phyloP scores from a whole-genome alignment of 2,329 filamentous ascomycete genomes.

The Claviceps paspali region DNA sequence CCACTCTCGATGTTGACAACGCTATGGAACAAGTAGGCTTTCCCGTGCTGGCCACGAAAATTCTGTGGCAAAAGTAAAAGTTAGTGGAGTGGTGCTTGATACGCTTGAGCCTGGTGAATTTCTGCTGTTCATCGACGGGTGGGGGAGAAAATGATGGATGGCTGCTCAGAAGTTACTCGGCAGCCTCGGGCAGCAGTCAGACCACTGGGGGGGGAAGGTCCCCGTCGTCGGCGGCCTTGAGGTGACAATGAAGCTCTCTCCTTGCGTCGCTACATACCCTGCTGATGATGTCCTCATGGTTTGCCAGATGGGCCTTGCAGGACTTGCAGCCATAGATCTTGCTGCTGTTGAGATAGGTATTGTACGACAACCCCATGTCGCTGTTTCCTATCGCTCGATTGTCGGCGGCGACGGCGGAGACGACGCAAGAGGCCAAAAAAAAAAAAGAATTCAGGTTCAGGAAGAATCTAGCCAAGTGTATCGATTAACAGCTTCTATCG shows the following conservation, averaged over 20 bases:
- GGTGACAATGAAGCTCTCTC: not conserved
- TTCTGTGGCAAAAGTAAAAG: conserved; percentile 40
- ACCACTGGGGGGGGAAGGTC: no score
- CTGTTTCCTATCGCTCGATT: not conserved
- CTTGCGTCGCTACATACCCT: conserved; percentile 40
- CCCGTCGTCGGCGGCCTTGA: no score
- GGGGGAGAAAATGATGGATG: no score
- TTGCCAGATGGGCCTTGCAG: conserved; percentile 91
- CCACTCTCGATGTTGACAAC: conserved; percentile 83
- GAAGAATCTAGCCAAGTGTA: no score
- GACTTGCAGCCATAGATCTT: conserved; percentile 87
- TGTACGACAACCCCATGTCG: conserved; percentile 76
- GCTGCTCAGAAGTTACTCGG: no score
- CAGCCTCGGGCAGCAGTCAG: not conserved
- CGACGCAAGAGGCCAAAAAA: no score
- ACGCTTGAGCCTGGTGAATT: no score
- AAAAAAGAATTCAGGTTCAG: no score
- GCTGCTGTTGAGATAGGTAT: conserved; percentile 72
- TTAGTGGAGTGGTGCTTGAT: not conserved
- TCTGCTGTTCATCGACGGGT: no score
- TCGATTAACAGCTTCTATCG: no score
- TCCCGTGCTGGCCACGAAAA: conserved; percentile 95
- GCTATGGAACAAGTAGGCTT: conserved; percentile 87
- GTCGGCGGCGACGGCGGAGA: not conserved
- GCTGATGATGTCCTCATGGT: conserved; percentile 92